A percentile compares a stretch with the other conserved stretches of the same genome.
These are phyloP conservation scores for Calonectria naviculata DNA, from an alignment of 2,329 filamentous ascomycete species.

Conservation along the genomic window DNA sequence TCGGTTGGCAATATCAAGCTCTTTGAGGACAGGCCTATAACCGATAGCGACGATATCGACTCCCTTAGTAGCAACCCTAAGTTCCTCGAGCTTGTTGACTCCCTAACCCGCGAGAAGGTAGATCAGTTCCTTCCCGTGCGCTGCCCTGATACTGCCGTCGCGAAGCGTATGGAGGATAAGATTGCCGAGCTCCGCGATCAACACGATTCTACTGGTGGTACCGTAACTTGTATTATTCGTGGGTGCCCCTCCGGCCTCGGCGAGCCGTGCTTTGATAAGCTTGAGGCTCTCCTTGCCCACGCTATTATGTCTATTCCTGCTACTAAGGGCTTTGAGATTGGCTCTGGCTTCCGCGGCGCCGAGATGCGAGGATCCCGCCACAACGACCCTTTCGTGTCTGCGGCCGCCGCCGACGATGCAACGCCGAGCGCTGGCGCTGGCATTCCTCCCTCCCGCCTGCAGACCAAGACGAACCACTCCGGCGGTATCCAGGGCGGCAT, in stretches of 20 bases:
- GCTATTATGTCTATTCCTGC: constrained; percentile 97
- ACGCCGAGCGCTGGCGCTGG: constrained; percentile 57
- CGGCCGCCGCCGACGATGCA: constrained; percentile 55
- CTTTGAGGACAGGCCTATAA: too few relatives aligned
- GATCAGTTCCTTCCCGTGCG: constrained; percentile 88
- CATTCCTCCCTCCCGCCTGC: constrained; percentile 63
- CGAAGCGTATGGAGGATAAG: constrained; percentile 80
- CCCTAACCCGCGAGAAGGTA: constrained; percentile 78
- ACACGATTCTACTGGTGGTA: constrained; percentile 92
- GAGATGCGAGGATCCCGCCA: constrained; percentile 89
- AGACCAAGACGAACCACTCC: constrained; percentile 93
- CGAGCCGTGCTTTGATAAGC: constrained; percentile 95
- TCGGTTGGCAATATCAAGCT: constrained; percentile 75
- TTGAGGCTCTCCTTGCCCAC: constrained; percentile 90
- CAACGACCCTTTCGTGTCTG: constrained; percentile 75
- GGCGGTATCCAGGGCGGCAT: constrained; percentile 97
- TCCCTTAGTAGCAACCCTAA: constrained; percentile 79
- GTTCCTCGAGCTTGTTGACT: too few relatives aligned
- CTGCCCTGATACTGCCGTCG: constrained; percentile 79
- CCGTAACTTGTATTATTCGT: constrained; percentile 92
- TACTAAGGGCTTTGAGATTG: constrained; percentile 95
- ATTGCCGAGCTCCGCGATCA: constrained; percentile 83
- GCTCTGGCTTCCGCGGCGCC: constrained; percentile 89
- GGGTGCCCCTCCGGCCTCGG: constrained; percentile 88
- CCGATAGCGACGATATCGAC: constrained; percentile 37